phyloP scores from a whole-genome alignment of 2,329 filamentous ascomycete genomes.

The Penicillium capsulatum region DNA sequence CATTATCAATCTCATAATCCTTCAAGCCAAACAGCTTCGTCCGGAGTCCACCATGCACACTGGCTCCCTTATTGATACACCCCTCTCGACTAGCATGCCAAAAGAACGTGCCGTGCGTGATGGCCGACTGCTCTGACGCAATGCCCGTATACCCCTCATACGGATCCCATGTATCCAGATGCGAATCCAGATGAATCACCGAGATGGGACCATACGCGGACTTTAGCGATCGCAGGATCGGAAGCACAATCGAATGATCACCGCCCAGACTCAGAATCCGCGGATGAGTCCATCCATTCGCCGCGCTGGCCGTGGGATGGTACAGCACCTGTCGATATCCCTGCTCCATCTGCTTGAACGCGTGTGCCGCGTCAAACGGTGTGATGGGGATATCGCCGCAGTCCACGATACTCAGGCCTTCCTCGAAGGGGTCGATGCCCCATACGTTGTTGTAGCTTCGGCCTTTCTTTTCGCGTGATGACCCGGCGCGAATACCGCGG shows the following conservation, averaged over 20 bases:
- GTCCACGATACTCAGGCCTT: conserved; percentile 22
- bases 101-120: conserved; percentile 29
- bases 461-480: conserved; percentile 27
- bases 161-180: conserved; percentile 28
- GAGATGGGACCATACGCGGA: conserved; percentile 21
- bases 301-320: conserved; percentile 9
- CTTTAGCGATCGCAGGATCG: conserved; percentile 24
- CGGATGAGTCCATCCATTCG: conserved; percentile 14
- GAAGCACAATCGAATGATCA: conserved; percentile 25
- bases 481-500: conserved; percentile 29
- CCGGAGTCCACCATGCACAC: conserved; percentile 23
- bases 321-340: conserved; percentile 18
- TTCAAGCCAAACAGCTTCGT: conserved; percentile 23
- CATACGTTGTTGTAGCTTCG: conserved; percentile 28
- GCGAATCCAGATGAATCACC: conserved; percentile 29
- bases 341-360: conserved; percentile 27
- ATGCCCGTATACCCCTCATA: conserved; percentile 23
- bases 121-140: conserved; percentile 19
- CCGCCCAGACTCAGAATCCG: conserved; percentile 23
- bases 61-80: conserved; percentile 21
- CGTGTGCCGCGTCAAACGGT: conserved; percentile 23
- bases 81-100: conserved; percentile 26
- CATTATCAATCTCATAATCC: conserved; percentile 25
- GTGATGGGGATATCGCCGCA: conserved; percentile 30
- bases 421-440: conserved; percentile 26